Evolutionary conservation across 352 stramenopile species (phyloP), one percentile per base, ranked within the genome.

Genomic region (Globisporangium emineosum): DNA sequence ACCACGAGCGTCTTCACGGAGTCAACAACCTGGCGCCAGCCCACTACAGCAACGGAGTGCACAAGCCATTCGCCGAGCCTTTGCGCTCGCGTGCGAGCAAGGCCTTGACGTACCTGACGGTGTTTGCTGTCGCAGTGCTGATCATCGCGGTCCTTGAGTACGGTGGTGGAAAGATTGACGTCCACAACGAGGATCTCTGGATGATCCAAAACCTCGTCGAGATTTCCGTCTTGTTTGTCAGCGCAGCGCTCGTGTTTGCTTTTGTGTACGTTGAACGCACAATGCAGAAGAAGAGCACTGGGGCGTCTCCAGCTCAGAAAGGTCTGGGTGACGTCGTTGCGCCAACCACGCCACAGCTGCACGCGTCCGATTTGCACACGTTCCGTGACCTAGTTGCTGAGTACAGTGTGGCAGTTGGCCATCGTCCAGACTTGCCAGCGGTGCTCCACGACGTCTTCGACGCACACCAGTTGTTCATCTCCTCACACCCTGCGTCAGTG

Each of bases 311-410:
- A 50, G n/a, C 43, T 1, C 56, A 51, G 30, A 61, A 61, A 23
- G 21, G 45, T 12, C 15, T 10, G 12, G 23, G 29, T 30, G 33
- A 56, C 27, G 32, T 57, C n/a, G 43, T 19, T 3, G 19, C n/a
- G 32, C 60, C 47, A 32, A 15, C 37, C 19, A 57, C 60, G 17
- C 60, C 33, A 13, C n/a, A 40, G 30, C 6, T 40, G 19, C 21
- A 32, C 30, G 10, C 32, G 8, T 17, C 23, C 3, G 63, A 63
- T 17, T 27, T 60, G 23, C 62, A 52, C 53, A 81, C 66, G 0
- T 57, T 73, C 6, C 49, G 67, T 5, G 72, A 83, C 40, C 60
- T 82, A 32, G 50, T 81, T 35, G 60, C 66, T 5, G 51, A 72
- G n/a, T 72, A 72, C 45, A 52, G 68, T 13, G 69, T 86, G 19